A percentile compares a stretch with the other conserved stretches of the same genome.
Evolutionary conservation across 2,329 filamentous ascomycete species (phyloP).

Genomic region (Trichoderma pleuroti): DNA sequence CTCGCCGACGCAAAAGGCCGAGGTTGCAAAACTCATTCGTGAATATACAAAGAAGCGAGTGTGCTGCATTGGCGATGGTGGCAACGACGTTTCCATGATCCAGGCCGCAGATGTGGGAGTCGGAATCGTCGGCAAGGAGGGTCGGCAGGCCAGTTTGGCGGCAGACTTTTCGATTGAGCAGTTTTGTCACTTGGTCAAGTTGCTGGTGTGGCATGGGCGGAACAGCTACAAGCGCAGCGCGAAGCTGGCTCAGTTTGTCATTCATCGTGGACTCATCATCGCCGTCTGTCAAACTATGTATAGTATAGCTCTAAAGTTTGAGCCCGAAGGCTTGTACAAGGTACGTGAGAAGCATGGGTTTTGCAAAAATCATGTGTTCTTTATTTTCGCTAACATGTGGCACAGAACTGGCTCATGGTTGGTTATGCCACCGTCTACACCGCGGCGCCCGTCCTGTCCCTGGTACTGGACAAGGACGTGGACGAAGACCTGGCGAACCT

Average conservation of each 20-base stretch:
- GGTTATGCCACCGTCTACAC: conserved; percentile 97
- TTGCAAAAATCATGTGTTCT: no score
- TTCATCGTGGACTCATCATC: conserved; percentile 94
- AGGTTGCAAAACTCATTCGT: conserved; percentile 86
- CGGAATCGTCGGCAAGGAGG: conserved; percentile 97
- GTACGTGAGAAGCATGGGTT: conserved; percentile 31
- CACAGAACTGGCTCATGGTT: conserved; percentile 85
- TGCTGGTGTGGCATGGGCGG: conserved; percentile 97
- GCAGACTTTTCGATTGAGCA: conserved; percentile 97
- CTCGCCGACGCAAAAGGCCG: conserved; percentile 94
- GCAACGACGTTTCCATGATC: conserved; percentile 99
- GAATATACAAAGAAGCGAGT: conserved; percentile 90
- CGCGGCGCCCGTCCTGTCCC: conserved; percentile 84
- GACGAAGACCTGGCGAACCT: conserved; percentile 90
- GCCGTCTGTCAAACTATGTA: conserved; percentile 96
- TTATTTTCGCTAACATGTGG: conserved; percentile 23
- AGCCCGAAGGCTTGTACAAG: conserved; percentile 90
- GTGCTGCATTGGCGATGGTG: conserved; percentile 95
- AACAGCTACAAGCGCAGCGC: conserved; percentile 96
- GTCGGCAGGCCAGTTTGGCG: conserved; percentile 86
- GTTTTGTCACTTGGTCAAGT: conserved; percentile 90
- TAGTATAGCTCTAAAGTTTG: conserved; percentile 86
- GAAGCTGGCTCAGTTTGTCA: conserved; percentile 96
- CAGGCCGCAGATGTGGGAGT: conserved; percentile 97
- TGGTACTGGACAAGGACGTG: conserved; percentile 92